Evolutionary conservation across 169 alveolate species (phyloP), one percentile per base, ranked within the genome.

Genomic region (Plasmodium relictum): DNA sequence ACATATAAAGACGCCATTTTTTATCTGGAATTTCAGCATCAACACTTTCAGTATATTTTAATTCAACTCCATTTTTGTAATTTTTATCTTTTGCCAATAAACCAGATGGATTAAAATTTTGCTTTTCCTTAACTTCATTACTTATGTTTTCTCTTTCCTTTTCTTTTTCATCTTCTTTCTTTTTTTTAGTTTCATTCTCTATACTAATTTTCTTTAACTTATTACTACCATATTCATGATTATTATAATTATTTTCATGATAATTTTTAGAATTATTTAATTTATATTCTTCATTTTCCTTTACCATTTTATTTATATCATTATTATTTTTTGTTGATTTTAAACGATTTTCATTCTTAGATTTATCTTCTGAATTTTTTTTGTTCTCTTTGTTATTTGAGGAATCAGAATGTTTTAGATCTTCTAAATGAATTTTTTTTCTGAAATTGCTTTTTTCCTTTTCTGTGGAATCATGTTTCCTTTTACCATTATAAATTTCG

Each of bases 91-190:
- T 94, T 20, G 98, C 96, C 59, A 96, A 92, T 44, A 95, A 88
- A 18, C 98, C 98, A 16, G 98, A 96, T 12, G 98, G 97, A 88
- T 96, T 97, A 83, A 96, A 96, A 73, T 94, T 93, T 39, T 88
- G 93, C 69, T 61, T 37, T 69, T 73, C 93, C 37, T 73, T 58
- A 54, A 52, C 45, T 5, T 62, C 90, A 74, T 42, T 63, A 42
- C 26, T 44, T 74, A 16, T 31, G 12, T 65, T 58, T 76, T 65
- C 69, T 68, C n/a, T 58, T 62, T 76, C 78, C 37, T 70, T 10
- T 74, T 20, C 66, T 37, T n/a, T 50, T 59, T 61, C 42, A 10
- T 63, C 44, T 56, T 76, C 78, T 14, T 56, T 20, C 66, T 20
- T 63, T 45, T 62, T 52, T 48, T 76, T 24, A 12, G n/a, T 5